Base-by-base conservation (phyloP, 495 filamentous ascomycete species). In the Talaromyces wortmannii region DNA sequence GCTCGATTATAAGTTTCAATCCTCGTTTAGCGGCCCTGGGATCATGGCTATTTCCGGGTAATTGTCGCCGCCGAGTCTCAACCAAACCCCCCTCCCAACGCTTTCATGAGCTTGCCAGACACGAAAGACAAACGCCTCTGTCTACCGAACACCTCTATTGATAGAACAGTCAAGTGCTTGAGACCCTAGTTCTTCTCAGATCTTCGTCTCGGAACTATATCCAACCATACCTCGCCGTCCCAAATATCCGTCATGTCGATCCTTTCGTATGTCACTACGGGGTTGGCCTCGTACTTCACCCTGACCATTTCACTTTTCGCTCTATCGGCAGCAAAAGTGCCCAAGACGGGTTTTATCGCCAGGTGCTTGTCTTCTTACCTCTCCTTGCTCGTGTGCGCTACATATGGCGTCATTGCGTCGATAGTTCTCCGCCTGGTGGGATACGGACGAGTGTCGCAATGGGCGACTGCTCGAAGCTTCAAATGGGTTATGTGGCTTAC, bases 401-500 rank as follows among this genome's bases (percentile, higher is more conserved):
- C 70, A 49, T 96, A 92, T 72, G 94, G 95, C 53, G 87, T 90
- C 51, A 31, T 88, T 50, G 84, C 83, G 17, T 90, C 87, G 13
- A 81, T 92, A 53, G 57, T 81, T 44, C 75, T 98, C 33, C 85
- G 89, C 33, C 63, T 87, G 13, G 63, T 84, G 40, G 91, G 90
- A 49, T 79, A 85, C 59, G 82, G 81, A 55, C 83, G 87, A 54
- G 79, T 90, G 56, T 83, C 88, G 42, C 94, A 97, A 76, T 96
- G 90, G 88, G 83, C 90, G 29, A 84, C 83, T 5, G 94, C 77
- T 17, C 80, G 91, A 56, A 75, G 81, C 59, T 96, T 96, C 76
- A 91, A 92, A 68, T 89, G 80, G 70, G 64, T 82, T 49, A 95
- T 96, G 89, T 77, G 78, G 52, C 65, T 78, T 36, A 78, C 81